Evolutionary conservation across 495 filamentous ascomycete genomes (phyloP), one percentile per base, ranked within the genome.

Genomic region (Penicillium flavigenum): DNA sequence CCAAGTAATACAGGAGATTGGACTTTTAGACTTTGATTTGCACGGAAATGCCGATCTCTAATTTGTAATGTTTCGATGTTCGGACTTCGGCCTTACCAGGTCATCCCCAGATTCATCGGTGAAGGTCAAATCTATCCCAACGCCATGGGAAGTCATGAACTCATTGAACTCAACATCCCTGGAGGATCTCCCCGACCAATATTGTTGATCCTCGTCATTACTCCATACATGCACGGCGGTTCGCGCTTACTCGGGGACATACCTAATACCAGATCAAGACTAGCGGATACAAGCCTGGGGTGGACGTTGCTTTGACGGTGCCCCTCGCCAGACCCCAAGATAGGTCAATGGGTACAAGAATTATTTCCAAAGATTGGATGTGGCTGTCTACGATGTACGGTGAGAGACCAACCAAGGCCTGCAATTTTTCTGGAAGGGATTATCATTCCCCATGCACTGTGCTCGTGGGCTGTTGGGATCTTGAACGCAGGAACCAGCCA

Each of bases 401-500:
- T 29, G 29, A 45, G 48, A 29, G 12, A 24, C 31, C 31, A 45
- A 47, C 43, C 12, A 36, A 55, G 4, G 43, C 52, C 43, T 55
- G 43, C 16, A 12, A 9, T 32, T 27, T 1, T 26, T 12, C 24
- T 16, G 6, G 41, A 24, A 56, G 20, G 42, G 36, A 26, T 8
- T 46, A 12, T 14, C 34, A 29, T 48, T 38, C 34, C 24, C 20
- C 9, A 26, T 1, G 19, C 19, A 6, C 4, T n/a, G 19, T n/a
- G 27, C 36, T 27, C 34, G n/a, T 52, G 41, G 41, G 29, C 36
- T 38, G 2, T 7, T 49, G 54, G 49, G 34, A 53, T 59, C 43
- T 54, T 53, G 51, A 64, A 51, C 62, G 65, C 69, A 73, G 65
- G 65, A 67, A 70, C 57, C 38, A 34, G 36, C 63, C 58, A 66